phyloP scores from a whole-genome alignment of 371 early-diverging fungal species.

The Rhizomucor miehei region DNA sequence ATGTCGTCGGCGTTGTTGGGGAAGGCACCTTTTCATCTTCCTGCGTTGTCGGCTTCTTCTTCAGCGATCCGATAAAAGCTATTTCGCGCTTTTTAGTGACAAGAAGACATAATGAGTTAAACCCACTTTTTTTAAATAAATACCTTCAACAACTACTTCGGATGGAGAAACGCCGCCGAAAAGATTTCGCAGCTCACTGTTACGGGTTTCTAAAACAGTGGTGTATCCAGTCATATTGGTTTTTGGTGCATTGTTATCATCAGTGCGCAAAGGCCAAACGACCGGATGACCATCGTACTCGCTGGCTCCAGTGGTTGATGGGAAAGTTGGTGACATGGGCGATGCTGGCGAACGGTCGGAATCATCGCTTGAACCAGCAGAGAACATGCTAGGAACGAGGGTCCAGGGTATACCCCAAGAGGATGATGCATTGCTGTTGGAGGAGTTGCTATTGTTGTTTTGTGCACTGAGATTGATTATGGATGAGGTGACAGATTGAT shows the following conservation, averaged over 20 bases:
- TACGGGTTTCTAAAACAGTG: constrained; percentile 26
- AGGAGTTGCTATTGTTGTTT: constrained; percentile 4
- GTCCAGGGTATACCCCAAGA: constrained; percentile 54
- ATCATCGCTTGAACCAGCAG: constrained; percentile 2
- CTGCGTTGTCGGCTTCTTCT: constrained; percentile 25
- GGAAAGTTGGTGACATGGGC: constrained; percentile 8
- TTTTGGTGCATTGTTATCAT: constrained; percentile 26
- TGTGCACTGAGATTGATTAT: not conserved
- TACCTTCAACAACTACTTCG: constrained; percentile 43
- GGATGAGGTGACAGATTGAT: constrained; percentile 20
- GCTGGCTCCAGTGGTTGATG: not conserved
- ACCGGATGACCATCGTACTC: constrained; percentile 37
- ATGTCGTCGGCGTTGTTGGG: constrained; percentile 14
- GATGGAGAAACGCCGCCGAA: constrained; percentile 37
- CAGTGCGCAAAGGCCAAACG: constrained; percentile 36
- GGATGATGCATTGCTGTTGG: constrained; percentile 1
- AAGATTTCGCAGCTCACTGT: constrained; percentile 33
- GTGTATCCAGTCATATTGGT: constrained; percentile 31
- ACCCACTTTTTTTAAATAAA: not conserved
- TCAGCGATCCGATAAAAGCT: constrained; percentile 40
- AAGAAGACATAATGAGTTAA: constrained; percentile 1
- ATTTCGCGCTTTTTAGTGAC: not conserved
- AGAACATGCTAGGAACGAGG: constrained; percentile 34
- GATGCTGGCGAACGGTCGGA: constrained; percentile 7
- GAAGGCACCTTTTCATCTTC: constrained; percentile 1